These are phyloP conservation scores for Neopestalotiopsis clavispora DNA, from an alignment of 2,329 filamentous ascomycete species.

Conservation along the genomic window DNA sequence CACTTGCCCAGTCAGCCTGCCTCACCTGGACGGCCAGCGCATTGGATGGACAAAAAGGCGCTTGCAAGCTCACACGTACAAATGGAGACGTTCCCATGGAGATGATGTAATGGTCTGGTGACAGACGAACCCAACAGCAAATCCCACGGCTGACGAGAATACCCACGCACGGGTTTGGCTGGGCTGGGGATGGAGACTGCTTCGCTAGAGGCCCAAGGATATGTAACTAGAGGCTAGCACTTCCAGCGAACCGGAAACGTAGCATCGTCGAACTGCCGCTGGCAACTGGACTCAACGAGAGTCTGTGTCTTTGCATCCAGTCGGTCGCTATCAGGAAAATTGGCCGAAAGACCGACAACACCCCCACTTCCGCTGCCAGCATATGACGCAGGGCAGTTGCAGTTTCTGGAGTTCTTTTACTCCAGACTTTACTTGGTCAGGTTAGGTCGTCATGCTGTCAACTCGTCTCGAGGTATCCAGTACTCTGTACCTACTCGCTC, in stretches of 20 bases:
- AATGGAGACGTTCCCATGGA: background rate
- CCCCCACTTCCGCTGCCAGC: slow-evolving; percentile 5
- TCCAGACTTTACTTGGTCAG: slow-evolving; percentile 7
- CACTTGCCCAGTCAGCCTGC: background rate
- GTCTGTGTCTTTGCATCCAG: background rate
- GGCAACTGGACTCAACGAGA: background rate
- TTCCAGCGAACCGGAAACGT: background rate
- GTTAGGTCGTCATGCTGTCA: slow-evolving; percentile 6
- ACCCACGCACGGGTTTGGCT: background rate
- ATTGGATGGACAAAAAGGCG: background rate
- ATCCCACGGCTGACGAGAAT: background rate
- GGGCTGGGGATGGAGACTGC: background rate
- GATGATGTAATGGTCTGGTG: slow-evolving; percentile 1
- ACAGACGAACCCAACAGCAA: background rate
- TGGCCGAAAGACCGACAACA: slow-evolving; percentile 15
- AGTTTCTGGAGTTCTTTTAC: slow-evolving; percentile 6
- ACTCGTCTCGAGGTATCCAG: slow-evolving; percentile 8
- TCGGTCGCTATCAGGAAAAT: slow-evolving; percentile 13
- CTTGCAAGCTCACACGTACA: background rate
- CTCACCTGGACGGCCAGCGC: background rate
- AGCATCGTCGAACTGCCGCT: slow-evolving; percentile 1
- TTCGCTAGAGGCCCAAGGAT: background rate
- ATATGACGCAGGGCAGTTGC: slow-evolving; percentile 19
- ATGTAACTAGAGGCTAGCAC: too few relatives aligned
- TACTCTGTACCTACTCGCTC: background rate